Conservation (phyloP, 2,329 filamentous ascomycete genomes). For the Pseudogymnoascus verrucosus region DNA sequence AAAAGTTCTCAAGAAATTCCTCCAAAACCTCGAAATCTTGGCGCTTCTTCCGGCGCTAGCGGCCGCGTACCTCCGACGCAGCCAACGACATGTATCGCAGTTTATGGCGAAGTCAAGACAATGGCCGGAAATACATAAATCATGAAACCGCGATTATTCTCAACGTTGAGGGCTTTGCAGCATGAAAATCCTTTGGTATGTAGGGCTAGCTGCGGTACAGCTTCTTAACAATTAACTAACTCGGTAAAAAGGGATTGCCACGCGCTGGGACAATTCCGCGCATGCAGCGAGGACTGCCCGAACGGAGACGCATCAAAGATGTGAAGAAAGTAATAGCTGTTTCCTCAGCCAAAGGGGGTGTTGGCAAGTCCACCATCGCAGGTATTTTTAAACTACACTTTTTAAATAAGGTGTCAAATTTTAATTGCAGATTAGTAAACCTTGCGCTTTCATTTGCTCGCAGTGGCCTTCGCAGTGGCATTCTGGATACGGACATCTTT, state of each 20-base stretch:
- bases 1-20: constrained; percentile 10
- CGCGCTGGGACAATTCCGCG: constrained; percentile 66
- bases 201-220: constrained; percentile 9
- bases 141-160: constrained; percentile 42
- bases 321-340: constrained; percentile 94
- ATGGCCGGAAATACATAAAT: background rate
- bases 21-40: constrained; percentile 7
- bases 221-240: background rate
- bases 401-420: background rate
- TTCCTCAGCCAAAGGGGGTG: constrained; percentile 94
- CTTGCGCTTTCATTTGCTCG: constrained; percentile 80
- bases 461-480: constrained; percentile 71
- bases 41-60: constrained; percentile 10
- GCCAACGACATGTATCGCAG: background rate
- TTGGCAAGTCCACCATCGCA: constrained; percentile 91
- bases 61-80: constrained; percentile 17
- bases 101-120: background rate
- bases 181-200: constrained; percentile 87
- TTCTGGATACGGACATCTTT: constrained; percentile 94
- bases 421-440: constrained; percentile 48
- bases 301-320: constrained; percentile 70
- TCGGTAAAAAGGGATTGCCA: constrained; percentile 63
- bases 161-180: constrained; percentile 42
- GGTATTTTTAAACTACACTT: constrained; percentile 38
- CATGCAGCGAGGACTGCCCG: constrained; percentile 72